Evolutionary conservation across 768 basidiomycete species (phyloP).

Genomic region (Neoboletus brunneissimus): DNA sequence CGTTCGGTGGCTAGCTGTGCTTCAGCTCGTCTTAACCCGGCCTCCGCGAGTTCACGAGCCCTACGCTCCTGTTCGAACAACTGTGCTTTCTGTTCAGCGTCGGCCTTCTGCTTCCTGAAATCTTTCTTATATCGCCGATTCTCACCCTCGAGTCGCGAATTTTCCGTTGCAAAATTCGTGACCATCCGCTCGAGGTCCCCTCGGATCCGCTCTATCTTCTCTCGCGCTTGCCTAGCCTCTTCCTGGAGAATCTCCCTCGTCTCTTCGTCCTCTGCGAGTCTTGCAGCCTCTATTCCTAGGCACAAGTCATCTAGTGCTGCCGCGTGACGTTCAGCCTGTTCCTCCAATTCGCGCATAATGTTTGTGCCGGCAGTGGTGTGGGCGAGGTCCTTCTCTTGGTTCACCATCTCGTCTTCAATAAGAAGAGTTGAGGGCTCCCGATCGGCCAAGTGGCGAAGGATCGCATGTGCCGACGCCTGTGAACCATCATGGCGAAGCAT

Average conservation of each 20-base stretch:
- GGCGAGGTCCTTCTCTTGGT: slow-evolving; percentile 43
- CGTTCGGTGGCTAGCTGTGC: slow-evolving; percentile 19
- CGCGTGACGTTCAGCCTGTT: slow-evolving; percentile 42
- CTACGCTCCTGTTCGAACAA: slow-evolving; percentile 26
- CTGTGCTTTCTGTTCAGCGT: slow-evolving; percentile 15
- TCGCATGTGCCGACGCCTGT: slow-evolving; percentile 40
- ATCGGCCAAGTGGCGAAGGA: slow-evolving; percentile 42
- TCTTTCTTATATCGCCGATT: slow-evolving; percentile 22
- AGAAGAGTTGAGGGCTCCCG: slow-evolving; percentile 42
- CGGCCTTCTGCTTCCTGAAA: slow-evolving; percentile 19
- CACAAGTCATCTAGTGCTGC: slow-evolving; percentile 45
- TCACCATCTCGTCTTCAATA: slow-evolving; percentile 57
- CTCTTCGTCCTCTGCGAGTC: slow-evolving; percentile 43
- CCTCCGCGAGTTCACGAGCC: slow-evolving; percentile 26
- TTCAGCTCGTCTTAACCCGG: slow-evolving; percentile 14
- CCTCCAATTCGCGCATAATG: slow-evolving; percentile 46
- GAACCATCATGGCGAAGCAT: slow-evolving; percentile 44
- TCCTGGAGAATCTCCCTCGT: slow-evolving; percentile 41
- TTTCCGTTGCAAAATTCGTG: slow-evolving; percentile 36
- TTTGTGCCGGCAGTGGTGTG: slow-evolving; percentile 53
- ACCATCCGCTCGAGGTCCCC: slow-evolving; percentile 39
- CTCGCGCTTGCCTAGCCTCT: slow-evolving; percentile 40
- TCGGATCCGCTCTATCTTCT: slow-evolving; percentile 41
- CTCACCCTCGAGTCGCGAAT: slow-evolving; percentile 28
- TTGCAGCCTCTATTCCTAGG: slow-evolving; percentile 45